phyloP scores from a whole-genome alignment of 2,329 filamentous ascomycete species.

The Curvularia sp. region DNA sequence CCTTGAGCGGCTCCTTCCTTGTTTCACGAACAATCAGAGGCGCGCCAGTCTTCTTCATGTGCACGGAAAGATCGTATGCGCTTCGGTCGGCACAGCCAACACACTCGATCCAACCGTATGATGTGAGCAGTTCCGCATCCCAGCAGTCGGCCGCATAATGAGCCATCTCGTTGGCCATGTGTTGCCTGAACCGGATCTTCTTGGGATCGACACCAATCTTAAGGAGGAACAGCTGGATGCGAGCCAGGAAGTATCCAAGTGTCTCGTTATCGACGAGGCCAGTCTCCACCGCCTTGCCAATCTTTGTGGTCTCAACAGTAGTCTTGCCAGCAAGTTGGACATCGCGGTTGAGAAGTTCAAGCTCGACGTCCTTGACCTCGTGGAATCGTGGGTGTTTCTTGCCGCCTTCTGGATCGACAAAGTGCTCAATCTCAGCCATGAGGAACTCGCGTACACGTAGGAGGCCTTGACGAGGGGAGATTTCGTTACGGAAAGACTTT shows the following conservation, averaged over 20 bases:
- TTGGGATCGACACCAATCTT: conserved; percentile 85
- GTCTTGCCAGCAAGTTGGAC: conserved; percentile 90
- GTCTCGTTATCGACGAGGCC: conserved; percentile 96
- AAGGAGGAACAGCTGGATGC: conserved; percentile 88
- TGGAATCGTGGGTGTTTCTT: conserved; percentile 93
- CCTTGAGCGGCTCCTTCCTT: conserved; percentile 75
- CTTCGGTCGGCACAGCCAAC: conserved; percentile 96
- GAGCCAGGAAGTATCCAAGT: conserved; percentile 93
- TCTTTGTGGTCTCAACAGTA: conserved; percentile 72
- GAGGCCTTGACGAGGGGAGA: conserved; percentile 89
- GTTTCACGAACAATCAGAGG: conserved; percentile 85
- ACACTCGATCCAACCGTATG: conserved; percentile 97
- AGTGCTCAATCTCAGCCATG: conserved; percentile 99
- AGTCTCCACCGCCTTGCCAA: conserved; percentile 84
- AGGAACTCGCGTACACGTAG: conserved; percentile 95
- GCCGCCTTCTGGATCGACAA: conserved; percentile 89
- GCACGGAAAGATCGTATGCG: conserved; percentile 91
- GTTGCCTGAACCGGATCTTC: conserved; percentile 95
- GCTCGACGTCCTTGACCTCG: conserved; percentile 82
- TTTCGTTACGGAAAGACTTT: conserved; percentile 98
- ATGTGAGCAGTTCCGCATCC: conserved; percentile 92
- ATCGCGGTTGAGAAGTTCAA: conserved; percentile 82
- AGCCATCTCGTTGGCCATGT: conserved; percentile 90
- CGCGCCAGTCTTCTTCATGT: conserved; percentile 89
- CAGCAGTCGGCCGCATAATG: conserved; percentile 98